Evolutionary conservation across 352 stramenopile species (phyloP).

Genomic region (Globisporangium ultimum): DNA sequence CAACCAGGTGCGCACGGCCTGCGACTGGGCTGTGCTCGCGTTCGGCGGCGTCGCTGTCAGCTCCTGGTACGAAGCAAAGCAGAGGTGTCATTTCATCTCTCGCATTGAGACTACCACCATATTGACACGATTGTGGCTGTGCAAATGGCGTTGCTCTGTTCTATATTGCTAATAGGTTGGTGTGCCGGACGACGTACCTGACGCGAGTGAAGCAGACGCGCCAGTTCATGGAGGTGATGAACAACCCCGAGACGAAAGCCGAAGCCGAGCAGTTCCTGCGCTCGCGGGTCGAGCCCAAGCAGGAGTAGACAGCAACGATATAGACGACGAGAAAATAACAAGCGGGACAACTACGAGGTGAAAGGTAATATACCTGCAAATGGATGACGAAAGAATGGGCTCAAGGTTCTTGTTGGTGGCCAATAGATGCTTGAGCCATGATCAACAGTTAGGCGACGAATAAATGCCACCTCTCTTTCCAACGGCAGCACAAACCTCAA

Average conservation of each 20-base stretch:
- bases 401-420: too few relatives aligned
- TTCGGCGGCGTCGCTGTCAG: conserved; percentile 52
- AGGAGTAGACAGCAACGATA: conserved; percentile 4
- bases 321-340: too few relatives aligned
- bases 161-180: conserved; percentile 28
- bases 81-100: too few relatives aligned
- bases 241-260: conserved; percentile 64
- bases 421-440: too few relatives aligned
- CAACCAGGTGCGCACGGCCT: conserved; percentile 47
- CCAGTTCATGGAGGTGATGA: conserved; percentile 84
- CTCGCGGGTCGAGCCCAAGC: conserved; percentile 49
- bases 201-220: conserved; percentile 54
- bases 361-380: too few relatives aligned
- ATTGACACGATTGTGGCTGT: not conserved
- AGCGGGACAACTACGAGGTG: too few relatives aligned
- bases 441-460: too few relatives aligned
- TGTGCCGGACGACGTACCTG: conserved; percentile 58
- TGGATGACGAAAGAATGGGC: too few relatives aligned
- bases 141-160: not conserved
- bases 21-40: conserved; percentile 61
- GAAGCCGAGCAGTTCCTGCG: conserved; percentile 77
- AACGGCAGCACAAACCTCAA: too few relatives aligned
- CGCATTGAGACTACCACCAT: too few relatives aligned
- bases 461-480: too few relatives aligned
- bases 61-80: conserved; percentile 37